A percentile compares a stretch with the other conserved stretches of the same genome.
Evolutionary conservation across 352 stramenopile species (phyloP).

Genomic region (Phytophthora constricta): DNA sequence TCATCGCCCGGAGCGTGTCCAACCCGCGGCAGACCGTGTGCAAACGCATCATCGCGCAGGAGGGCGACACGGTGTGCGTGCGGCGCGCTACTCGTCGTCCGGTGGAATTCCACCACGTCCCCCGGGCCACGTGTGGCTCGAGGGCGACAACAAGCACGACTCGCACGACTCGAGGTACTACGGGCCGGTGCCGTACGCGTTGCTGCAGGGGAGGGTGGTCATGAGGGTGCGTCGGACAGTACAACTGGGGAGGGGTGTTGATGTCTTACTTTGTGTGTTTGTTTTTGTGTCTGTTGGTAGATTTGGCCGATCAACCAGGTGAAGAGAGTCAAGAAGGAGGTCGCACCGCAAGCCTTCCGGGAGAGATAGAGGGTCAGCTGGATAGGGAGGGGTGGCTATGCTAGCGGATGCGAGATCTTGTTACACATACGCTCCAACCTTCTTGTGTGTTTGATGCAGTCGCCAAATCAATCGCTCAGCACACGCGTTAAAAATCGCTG

Average conservation of each 20-base stretch:
- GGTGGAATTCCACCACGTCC: slow-evolving; percentile 83
- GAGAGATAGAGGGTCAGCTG: slow-evolving; percentile 44
- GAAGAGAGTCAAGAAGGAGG: slow-evolving; percentile 66
- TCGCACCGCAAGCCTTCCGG: slow-evolving; percentile 56
- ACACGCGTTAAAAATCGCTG: too few species aligned
- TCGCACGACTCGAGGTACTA: slow-evolving; percentile 96
- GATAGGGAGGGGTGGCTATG: not conserved
- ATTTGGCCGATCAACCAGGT: slow-evolving; percentile 84
- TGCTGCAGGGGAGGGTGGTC: slow-evolving; percentile 91
- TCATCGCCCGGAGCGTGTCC: slow-evolving; percentile 89
- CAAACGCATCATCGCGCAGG: slow-evolving; percentile 89
- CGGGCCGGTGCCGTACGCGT: slow-evolving; percentile 91
- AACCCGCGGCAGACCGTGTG: slow-evolving; percentile 88
- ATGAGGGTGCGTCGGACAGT: slow-evolving; percentile 70
- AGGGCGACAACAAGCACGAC: slow-evolving; percentile 97
- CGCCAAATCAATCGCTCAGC: too few species aligned
- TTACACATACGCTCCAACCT: not conserved
- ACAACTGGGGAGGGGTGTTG: not conserved
- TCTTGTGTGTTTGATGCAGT: too few species aligned
- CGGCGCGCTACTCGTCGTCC: slow-evolving; percentile 70
- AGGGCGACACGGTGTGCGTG: slow-evolving; percentile 85
- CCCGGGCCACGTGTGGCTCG: slow-evolving; percentile 95
- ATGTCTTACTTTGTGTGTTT: too few species aligned
- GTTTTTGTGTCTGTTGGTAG: slow-evolving; percentile 32
- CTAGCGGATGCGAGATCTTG: too few species aligned